These are phyloP conservation scores for Xylaria sp. DNA, from an alignment of 2,329 filamentous ascomycete genomes.

Conservation along the genomic window DNA sequence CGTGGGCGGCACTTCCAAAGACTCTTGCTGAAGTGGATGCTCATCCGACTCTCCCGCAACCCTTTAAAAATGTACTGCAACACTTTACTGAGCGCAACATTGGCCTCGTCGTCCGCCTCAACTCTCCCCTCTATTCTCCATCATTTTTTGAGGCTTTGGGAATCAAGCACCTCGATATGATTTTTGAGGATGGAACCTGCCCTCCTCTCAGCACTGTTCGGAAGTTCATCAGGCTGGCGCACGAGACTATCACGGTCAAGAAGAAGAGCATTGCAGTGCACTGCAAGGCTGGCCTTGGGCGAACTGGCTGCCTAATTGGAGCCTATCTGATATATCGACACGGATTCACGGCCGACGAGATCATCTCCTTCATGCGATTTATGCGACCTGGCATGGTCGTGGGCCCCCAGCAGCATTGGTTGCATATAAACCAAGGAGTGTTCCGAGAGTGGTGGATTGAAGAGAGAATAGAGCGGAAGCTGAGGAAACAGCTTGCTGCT, in stretches of 20 bases:
- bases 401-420: constrained; percentile 97
- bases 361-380: constrained; percentile 98
- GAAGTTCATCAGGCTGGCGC: constrained; percentile 93
- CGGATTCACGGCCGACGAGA: constrained; percentile 96
- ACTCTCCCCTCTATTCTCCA: constrained; percentile 94
- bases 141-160: constrained; percentile 97
- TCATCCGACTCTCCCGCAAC: constrained; percentile 77
- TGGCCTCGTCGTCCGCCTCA: constrained; percentile 92
- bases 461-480: constrained; percentile 79
- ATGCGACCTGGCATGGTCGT: constrained; percentile 99
- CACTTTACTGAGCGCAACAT: constrained; percentile 92
- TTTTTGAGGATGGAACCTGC: constrained; percentile 98
- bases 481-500: constrained; percentile 68
- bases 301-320: constrained; percentile 95
- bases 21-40: constrained; percentile 78
- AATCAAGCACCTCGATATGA: constrained; percentile 98
- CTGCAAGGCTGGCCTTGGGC: constrained; percentile 96
- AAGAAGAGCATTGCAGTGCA: constrained; percentile 96
- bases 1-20: constrained; percentile 79
- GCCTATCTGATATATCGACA: constrained; percentile 98
- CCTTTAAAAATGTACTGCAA: constrained; percentile 94
- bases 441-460: constrained; percentile 99
- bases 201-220: constrained; percentile 88
- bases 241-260: constrained; percentile 91
- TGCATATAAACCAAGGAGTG: constrained; percentile 94